A percentile compares a stretch with the other conserved stretches of the same genome.
phyloP scores from a whole-genome alignment of 1,139 yeast species.

The Candida tropicalis region DNA sequence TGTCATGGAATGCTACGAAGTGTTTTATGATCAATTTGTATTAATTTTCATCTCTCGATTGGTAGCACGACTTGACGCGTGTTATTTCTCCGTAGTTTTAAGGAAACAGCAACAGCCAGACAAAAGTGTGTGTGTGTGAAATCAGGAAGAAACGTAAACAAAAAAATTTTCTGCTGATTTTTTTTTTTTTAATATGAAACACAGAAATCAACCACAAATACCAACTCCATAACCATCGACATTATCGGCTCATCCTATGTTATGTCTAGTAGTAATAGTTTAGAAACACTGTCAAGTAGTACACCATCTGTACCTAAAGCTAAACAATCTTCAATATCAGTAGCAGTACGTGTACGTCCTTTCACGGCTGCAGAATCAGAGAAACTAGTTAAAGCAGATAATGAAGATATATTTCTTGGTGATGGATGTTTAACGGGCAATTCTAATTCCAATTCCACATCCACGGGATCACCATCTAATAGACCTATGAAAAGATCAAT shows the following conservation, averaged over 20 bases:
- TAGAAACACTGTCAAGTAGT: slow-evolving; percentile 5
- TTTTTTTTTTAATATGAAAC: slow-evolving; percentile 1
- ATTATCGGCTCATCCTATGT: slow-evolving; percentile 1
- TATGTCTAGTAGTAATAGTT: slow-evolving; percentile 5
- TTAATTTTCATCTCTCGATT: neutral
- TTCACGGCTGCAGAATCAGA: slow-evolving; percentile 62
- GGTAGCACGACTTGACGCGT: neutral
- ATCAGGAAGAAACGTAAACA: slow-evolving; percentile 6
- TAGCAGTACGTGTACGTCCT: slow-evolving; percentile 84
- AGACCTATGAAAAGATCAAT: slow-evolving; percentile 11
- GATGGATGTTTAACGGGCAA: slow-evolving; percentile 51
- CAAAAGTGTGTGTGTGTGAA: slow-evolving; percentile 1
- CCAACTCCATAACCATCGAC: neutral
- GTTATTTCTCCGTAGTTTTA: neutral
- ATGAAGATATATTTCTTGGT: slow-evolving; percentile 50
- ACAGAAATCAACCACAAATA: neutral
- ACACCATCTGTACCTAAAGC: neutral
- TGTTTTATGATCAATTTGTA: neutral
- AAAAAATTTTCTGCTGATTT: neutral
- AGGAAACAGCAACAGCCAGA: neutral
- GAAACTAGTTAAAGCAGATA: slow-evolving; percentile 41
- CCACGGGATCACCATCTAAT: neutral
- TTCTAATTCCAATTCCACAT: slow-evolving; percentile 6
- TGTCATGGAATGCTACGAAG: no score
- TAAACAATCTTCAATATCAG: slow-evolving; percentile 70